Conservation (phyloP, 83 land plant species). For the Picea mariana region DNA sequence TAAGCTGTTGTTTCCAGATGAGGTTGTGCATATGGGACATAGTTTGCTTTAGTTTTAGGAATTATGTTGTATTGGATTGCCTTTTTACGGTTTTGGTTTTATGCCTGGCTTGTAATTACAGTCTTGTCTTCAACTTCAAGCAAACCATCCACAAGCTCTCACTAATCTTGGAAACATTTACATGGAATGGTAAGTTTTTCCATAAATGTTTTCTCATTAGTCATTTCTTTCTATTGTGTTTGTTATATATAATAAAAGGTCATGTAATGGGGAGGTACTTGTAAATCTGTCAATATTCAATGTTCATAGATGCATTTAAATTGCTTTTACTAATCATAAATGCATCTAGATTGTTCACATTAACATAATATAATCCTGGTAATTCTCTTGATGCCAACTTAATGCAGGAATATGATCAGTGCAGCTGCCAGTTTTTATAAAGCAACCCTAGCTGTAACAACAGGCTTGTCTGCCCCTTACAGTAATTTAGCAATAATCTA, state of each 20-base stretch:
- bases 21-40: neutral
- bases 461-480: constrained; percentile 96
- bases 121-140: constrained; percentile 87
- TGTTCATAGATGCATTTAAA: neutral
- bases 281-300: neutral
- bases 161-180: constrained; percentile 98
- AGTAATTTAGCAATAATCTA: constrained; percentile 97
- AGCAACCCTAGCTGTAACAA: constrained; percentile 88
- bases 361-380: neutral
- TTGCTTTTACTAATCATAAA: neutral
- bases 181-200: constrained; percentile 82
- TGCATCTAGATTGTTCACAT: neutral
- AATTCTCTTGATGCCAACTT: neutral
- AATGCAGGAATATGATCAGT: constrained; percentile 79
- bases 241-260: too few species aligned
- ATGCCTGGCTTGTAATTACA: constrained; percentile 24
- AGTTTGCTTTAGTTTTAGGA: neutral
- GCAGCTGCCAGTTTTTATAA: constrained; percentile 91
- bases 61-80: neutral
- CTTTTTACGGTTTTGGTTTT: neutral
- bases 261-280: too few species aligned
- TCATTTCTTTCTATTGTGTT: neutral
- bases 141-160: constrained; percentile 96
- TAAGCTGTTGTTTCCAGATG: neutral
- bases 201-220: neutral